Evolutionary conservation across 2,329 filamentous ascomycete species (phyloP).

Genomic region (Alternaria sp.): DNA sequence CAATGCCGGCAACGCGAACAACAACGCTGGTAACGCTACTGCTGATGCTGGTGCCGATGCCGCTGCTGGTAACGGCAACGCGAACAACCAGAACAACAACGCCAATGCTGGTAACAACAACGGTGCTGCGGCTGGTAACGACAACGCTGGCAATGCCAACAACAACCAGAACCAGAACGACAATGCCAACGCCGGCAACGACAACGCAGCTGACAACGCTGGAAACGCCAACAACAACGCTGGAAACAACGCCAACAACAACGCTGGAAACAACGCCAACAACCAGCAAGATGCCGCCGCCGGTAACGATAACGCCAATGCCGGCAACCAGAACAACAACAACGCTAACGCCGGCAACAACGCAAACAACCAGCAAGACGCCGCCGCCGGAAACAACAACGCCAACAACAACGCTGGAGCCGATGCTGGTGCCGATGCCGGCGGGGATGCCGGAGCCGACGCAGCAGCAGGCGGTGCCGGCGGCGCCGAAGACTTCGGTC

Average conservation of each 20-base stretch:
- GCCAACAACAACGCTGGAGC: too few species aligned
- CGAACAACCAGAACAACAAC: constrained; percentile 7
- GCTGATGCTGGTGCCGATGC: constrained; percentile 23
- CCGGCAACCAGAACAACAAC: constrained; percentile 12
- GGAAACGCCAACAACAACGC: background rate
- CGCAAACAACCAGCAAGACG: constrained; percentile 17
- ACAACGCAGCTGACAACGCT: background rate
- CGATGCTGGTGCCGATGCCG: constrained; percentile 8
- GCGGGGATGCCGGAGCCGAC: constrained; percentile 2
- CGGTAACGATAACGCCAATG: background rate
- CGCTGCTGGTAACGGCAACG: constrained; percentile 10
- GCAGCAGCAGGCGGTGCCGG: constrained; percentile 19
- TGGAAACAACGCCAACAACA: background rate
- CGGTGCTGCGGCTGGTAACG: background rate
- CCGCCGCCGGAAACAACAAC: constrained; percentile 19
- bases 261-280: constrained; percentile 2
- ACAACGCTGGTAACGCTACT: constrained; percentile 14
- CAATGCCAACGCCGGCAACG: background rate
- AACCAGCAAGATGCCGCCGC: background rate
- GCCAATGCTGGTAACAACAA: constrained; percentile 12
- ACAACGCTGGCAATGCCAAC: background rate
- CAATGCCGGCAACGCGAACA: constrained; percentile 15
- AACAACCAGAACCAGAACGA: background rate
- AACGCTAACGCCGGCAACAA: constrained; percentile 15
- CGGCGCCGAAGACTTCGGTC: constrained; percentile 44